phyloP scores from a whole-genome alignment of 192 early-diverging fungal genomes.

The Endogone sp. region DNA sequence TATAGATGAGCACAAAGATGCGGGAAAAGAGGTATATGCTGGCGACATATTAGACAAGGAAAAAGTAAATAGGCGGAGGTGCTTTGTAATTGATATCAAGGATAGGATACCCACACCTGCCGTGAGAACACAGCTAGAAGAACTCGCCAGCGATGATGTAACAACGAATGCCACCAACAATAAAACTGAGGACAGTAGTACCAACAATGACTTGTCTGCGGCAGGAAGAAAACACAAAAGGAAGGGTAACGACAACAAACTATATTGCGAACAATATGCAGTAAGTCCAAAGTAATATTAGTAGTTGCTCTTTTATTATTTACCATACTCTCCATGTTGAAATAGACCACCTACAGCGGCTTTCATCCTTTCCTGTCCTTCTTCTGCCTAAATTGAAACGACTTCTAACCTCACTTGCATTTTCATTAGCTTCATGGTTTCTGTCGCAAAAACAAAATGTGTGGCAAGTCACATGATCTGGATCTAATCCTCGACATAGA shows the following conservation, averaged over 20 bases:
- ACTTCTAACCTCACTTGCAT: background rate
- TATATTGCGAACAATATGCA: conserved; percentile 82
- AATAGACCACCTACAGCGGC: no score
- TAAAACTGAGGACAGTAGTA: conserved; percentile 19
- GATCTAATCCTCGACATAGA: conserved; percentile 81
- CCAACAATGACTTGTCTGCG: conserved; percentile 1
- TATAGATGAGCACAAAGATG: background rate
- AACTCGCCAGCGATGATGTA: conserved; percentile 1
- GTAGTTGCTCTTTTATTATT: conserved; percentile 1
- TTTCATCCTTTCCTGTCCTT: no score
- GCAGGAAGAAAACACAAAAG: conserved; percentile 1
- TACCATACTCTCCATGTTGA: conserved; percentile 1
- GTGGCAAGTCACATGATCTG: conserved; percentile 78
- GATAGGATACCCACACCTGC: conserved; percentile 3
- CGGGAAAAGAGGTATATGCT: background rate
- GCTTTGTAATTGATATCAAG: background rate
- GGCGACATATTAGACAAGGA: background rate
- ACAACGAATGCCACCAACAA: background rate
- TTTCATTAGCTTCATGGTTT: conserved; percentile 65
- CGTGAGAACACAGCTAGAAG: background rate
- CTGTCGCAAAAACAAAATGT: conserved; percentile 65
- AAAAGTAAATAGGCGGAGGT: background rate
- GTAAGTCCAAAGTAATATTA: conserved; percentile 42
- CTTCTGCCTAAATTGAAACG: no score
- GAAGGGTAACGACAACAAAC: conserved; percentile 16